These are phyloP conservation scores for Quercus tomentella DNA, from an alignment of 331 rosid genomes.

Conservation along the genomic window DNA sequence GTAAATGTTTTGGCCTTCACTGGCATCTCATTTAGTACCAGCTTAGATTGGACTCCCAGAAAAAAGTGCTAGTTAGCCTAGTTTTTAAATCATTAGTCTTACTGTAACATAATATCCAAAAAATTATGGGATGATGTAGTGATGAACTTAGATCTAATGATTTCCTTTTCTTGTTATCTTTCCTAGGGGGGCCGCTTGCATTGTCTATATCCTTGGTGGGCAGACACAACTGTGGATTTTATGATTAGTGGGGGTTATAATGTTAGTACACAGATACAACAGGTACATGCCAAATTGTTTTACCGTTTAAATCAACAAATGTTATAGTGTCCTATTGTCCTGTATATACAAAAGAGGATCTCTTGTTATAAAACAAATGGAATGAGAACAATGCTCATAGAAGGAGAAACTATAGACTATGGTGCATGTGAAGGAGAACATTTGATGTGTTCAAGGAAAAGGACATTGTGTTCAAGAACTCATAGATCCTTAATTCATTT, in stretches of 20 bases:
- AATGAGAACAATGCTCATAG: background rate
- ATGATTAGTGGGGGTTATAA: slow-evolving; percentile 87
- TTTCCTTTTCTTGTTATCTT: slow-evolving; percentile 19
- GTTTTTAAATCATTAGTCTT: background rate
- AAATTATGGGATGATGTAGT: slow-evolving; percentile 10
- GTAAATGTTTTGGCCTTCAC: slow-evolving; percentile 53
- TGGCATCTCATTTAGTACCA: slow-evolving; percentile 31
- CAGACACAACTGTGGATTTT: slow-evolving; percentile 77
- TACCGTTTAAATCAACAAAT: background rate
- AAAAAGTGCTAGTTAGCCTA: background rate
- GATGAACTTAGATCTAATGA: slow-evolving; percentile 7
- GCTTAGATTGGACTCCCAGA: slow-evolving; percentile 50
- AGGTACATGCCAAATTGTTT: slow-evolving; percentile 42
- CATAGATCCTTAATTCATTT: background rate
- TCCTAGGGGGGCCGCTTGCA: slow-evolving; percentile 74
- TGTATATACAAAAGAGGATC: background rate
- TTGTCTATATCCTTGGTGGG: slow-evolving; percentile 88
- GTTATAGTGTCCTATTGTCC: background rate
- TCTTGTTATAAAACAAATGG: background rate
- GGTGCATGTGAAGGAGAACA: background rate
- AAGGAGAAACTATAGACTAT: background rate
- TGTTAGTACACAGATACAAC: slow-evolving; percentile 48
- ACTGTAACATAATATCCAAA: background rate
- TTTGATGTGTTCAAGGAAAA: background rate
- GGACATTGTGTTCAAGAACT: background rate